These are phyloP conservation scores for Nelumbo lutea DNA, from an alignment of 164 flowering plant genomes.

Conservation along the genomic window DNA sequence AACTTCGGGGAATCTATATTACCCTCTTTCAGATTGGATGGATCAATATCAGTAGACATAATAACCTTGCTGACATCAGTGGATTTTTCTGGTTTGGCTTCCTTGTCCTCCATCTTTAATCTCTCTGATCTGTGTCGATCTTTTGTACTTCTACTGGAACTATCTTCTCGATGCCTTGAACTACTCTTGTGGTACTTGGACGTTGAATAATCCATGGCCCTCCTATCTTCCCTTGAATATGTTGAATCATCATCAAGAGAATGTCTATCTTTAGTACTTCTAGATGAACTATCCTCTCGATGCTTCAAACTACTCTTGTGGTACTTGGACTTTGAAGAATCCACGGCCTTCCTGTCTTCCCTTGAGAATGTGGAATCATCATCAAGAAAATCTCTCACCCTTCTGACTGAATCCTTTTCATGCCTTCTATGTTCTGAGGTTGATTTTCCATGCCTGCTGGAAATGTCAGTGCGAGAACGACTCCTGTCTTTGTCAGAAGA, in stretches of 20 bases:
- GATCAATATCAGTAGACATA: conserved; percentile 8
- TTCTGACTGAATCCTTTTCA: conserved; percentile 9
- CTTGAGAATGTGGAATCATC: conserved; percentile 13
- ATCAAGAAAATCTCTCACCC: conserved; percentile 1
- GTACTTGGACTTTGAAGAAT: conserved; percentile 13
- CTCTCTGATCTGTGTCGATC: conserved; percentile 9
- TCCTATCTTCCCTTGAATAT: conserved; percentile 15
- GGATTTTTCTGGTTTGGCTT: conserved; percentile 7
- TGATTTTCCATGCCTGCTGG: conserved; percentile 9
- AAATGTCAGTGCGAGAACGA: neutral
- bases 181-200: conserved; percentile 17
- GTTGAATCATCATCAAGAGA: conserved; percentile 7
- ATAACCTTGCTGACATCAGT: neutral
- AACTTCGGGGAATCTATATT: conserved; percentile 5
- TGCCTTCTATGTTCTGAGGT: conserved; percentile 5
- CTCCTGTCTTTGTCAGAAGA: conserved; percentile 7
- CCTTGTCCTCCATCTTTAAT: conserved; percentile 1
- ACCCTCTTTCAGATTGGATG: conserved; percentile 5
- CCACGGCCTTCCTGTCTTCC: conserved; percentile 12
- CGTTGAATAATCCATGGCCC: conserved; percentile 8
- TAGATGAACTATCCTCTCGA: conserved; percentile 6
- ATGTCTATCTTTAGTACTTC: no score
- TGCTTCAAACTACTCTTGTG: conserved; percentile 16
- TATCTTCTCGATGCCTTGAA: conserved; percentile 11
- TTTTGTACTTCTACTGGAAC: conserved; percentile 5